Percentiles rank a stretch among this genome's conserved stretches.
Evolutionary conservation across 2,329 filamentous ascomycete genomes (phyloP).

Genomic region (Pyrenochaeta sp.): DNA sequence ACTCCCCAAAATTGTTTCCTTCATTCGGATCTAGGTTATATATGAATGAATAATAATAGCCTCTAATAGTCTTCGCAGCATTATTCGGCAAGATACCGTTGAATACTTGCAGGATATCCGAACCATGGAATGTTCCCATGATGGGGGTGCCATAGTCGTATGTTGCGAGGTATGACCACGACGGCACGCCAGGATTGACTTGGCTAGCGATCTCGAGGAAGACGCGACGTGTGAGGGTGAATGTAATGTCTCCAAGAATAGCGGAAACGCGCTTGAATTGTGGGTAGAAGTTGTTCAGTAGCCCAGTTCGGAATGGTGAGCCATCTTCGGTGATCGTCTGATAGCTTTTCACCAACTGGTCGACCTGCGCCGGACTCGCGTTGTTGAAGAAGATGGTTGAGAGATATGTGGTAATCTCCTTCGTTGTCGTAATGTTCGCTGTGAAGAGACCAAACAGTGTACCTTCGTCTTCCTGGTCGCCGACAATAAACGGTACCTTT

Average conservation of each 20-base stretch:
- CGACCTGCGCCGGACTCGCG: constrained; percentile 62
- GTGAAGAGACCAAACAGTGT: constrained; percentile 78
- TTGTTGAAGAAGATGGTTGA: constrained; percentile 67
- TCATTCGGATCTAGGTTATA: constrained; percentile 75
- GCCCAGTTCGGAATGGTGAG: constrained; percentile 74
- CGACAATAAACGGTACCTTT: constrained; percentile 70
- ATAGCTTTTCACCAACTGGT: constrained; percentile 69
- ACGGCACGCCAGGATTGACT: constrained; percentile 65
- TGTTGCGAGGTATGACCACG: constrained; percentile 78
- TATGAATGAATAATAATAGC: constrained; percentile 78
- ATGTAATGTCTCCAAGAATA: constrained; percentile 77
- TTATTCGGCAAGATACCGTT: constrained; percentile 70
- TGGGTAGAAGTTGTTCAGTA: constrained; percentile 76
- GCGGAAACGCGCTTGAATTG: constrained; percentile 80
- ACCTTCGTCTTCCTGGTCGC: constrained; percentile 82
- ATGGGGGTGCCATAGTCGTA: constrained; percentile 77
- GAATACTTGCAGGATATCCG: constrained; percentile 74
- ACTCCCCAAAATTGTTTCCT: constrained; percentile 55
- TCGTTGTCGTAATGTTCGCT: constrained; percentile 69
- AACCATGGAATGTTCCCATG: constrained; percentile 78
- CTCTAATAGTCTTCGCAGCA: constrained; percentile 66
- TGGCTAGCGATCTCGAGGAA: constrained; percentile 63
- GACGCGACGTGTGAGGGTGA: constrained; percentile 74
- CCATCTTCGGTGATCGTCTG: constrained; percentile 65
- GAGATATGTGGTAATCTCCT: constrained; percentile 70